A percentile compares a stretch with the other conserved stretches of the same genome.
Conservation (phyloP, 2,329 filamentous ascomycete species). For the Fusarium mexicanum region DNA sequence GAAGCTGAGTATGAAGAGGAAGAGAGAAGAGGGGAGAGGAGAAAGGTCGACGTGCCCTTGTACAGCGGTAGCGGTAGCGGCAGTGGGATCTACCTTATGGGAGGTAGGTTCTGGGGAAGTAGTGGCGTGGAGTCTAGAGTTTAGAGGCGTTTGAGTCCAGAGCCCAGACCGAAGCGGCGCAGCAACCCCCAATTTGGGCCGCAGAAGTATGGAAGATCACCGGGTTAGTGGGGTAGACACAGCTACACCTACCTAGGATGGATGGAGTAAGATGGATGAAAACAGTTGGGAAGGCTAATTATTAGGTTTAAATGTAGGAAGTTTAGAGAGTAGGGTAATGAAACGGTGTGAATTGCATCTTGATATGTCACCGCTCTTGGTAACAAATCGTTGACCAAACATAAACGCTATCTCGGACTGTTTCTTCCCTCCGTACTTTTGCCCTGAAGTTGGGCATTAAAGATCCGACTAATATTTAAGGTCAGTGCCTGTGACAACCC, state of each 20-base stretch:
- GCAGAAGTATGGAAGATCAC: constrained; percentile 21
- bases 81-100: constrained; percentile 18
- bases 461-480: constrained; percentile 8
- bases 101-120: constrained; percentile 23
- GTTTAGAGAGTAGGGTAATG: background rate
- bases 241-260: background rate
- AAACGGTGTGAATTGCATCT: background rate
- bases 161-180: constrained; percentile 23
- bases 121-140: constrained; percentile 30
- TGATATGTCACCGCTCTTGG: background rate
- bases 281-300: background rate
- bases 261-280: background rate
- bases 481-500: background rate
- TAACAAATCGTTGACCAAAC: background rate
- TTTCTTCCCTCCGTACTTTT: background rate
- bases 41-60: constrained; percentile 24
- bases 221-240: constrained; percentile 12
- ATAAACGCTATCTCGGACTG: background rate
- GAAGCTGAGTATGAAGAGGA: constrained; percentile 17
- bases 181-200: constrained; percentile 16
- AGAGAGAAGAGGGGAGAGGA: constrained; percentile 35
- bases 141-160: constrained; percentile 16
- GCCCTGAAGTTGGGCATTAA: constrained; percentile 22
- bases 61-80: background rate
- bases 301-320: background rate